A percentile compares a stretch with the other conserved stretches of the same genome.
These are phyloP conservation scores for Panicum miliaceum DNA, from an alignment of 176 grass and related monocot species.

Conservation along the genomic window DNA sequence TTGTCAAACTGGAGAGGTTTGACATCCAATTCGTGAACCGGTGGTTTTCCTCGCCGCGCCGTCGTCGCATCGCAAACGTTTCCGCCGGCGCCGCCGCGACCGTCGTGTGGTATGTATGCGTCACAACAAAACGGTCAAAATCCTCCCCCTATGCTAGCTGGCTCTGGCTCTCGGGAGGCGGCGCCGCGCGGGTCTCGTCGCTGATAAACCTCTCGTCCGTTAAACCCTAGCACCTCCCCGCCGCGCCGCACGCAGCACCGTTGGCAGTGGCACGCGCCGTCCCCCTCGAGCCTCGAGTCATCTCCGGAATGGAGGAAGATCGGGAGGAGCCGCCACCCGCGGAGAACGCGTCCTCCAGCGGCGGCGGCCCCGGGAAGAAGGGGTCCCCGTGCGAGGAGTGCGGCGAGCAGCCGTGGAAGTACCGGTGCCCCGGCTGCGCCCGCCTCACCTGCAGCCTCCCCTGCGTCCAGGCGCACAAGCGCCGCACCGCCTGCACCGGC, in stretches of 20 bases:
- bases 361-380: constrained; percentile 31
- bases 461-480: constrained; percentile 89
- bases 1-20: too few species aligned
- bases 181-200: neutral
- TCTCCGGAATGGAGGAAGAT: constrained; percentile 25
- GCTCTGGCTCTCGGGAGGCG: too few species aligned
- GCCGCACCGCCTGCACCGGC: constrained; percentile 68
- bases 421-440: constrained; percentile 85
- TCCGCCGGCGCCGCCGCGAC: too few species aligned
- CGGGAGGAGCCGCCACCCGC: neutral
- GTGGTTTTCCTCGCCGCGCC: too few species aligned
- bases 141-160: too few species aligned
- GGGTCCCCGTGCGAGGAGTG: constrained; percentile 79
- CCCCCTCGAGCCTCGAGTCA: neutral
- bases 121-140: neutral
- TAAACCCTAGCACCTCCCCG: constrained; percentile 45
- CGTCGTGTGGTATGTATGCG: too few species aligned
- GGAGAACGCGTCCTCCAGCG: neutral
- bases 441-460: constrained; percentile 87
- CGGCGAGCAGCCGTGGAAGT: constrained; percentile 85
- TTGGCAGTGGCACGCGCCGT: neutral
- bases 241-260: neutral
- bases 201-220: constrained; percentile 34
- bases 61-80: too few species aligned
- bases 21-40: too few species aligned